phyloP scores from a whole-genome alignment of 139 green algal species.

The Chlamydomonas applanata region DNA sequence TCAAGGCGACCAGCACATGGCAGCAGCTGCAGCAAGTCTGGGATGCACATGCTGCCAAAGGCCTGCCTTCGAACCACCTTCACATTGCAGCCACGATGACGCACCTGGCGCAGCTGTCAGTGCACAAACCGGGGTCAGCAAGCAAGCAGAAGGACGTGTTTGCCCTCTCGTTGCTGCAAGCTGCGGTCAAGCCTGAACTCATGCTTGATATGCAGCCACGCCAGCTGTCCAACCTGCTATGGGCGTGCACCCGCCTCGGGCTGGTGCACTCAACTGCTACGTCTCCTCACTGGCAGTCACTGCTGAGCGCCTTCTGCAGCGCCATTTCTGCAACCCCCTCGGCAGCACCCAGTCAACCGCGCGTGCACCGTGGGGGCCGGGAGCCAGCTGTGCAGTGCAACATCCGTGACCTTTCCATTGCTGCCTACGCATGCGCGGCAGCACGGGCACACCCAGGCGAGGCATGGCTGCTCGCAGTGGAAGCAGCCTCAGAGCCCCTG shows the following conservation, averaged over 20 bases:
- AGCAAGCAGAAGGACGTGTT: neutral
- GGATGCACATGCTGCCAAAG: neutral
- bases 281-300: neutral
- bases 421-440: neutral
- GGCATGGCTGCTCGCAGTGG: neutral
- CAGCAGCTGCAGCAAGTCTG: neutral
- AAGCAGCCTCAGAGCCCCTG: neutral
- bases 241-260: neutral
- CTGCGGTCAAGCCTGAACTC: neutral
- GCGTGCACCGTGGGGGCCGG: too few relatives aligned
- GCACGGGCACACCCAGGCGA: neutral
- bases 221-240: constrained; percentile 4
- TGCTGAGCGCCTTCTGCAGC: neutral
- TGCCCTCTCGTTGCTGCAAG: neutral
- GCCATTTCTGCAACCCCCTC: too few relatives aligned
- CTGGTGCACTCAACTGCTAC: neutral
- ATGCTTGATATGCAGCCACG: neutral
- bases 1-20: neutral
- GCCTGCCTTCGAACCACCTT: neutral
- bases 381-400: neutral
- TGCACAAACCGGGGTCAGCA: neutral
- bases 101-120: neutral
- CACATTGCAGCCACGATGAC: neutral
- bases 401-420: neutral
- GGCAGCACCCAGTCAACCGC: too few relatives aligned